Evolutionary conservation across 2,329 filamentous ascomycete genomes (phyloP), one percentile per base, ranked within the genome.

Genomic region (Grosmannia clavigera): DNA sequence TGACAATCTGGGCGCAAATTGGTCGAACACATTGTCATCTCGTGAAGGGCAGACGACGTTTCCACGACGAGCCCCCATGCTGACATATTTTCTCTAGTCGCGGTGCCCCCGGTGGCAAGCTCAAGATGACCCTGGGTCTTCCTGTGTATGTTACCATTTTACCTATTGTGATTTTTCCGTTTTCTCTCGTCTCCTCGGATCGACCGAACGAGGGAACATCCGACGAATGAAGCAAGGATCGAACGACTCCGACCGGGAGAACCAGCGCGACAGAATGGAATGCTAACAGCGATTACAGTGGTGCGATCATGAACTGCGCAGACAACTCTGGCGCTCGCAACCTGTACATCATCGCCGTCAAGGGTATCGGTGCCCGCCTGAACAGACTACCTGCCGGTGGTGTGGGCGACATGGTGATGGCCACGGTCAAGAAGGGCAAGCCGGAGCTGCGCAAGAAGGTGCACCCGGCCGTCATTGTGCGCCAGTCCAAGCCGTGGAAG

Each of bases 361-460:
- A 95, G 85, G 92, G 92, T 80, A 91, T 94, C 75, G 92, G 92
- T 83, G 92, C 92, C 70, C 91, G 92, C 71, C 87, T 97, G 71
- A 97, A 97, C 87, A 86, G 92, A 77, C 85, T 99, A 74, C 92
- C 92, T 70, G 92, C 94, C 73, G 94, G 89, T 70, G 94, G 94
- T 85, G 92, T 96, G 72, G 94, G 94, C 73, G 94, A 97, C 84
- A 97, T 97, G 94, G 94, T 97, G 76, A 97, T 99, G 92, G 92
- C 92, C 69, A 97, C 94, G 69, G 94, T 97, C 81, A 97, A 99
- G 90, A 97, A 99, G 90, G 94, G 95, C 81, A 99, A 99, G 90
- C 95, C 95, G 67, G 95, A 99, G 81, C 83, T 99, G 75, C 86
- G 95, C 80, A 99, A 99, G 90, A 99, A 99, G 89, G 94, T 99